Conservation (phyloP, 805 yeast genomes). For the Candida sakaeoensis region DNA sequence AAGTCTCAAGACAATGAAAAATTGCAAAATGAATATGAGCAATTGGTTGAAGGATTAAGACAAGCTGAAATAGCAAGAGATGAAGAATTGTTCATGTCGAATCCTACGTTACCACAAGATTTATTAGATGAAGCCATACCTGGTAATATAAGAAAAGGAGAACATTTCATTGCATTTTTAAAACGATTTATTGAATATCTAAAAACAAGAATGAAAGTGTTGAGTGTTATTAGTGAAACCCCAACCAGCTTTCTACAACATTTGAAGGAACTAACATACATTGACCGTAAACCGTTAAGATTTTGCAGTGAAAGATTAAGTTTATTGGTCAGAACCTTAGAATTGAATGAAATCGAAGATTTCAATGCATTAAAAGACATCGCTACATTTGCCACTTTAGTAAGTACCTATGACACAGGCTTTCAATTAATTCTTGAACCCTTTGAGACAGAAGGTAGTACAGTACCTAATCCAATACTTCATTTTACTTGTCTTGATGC, state of each 20-base stretch:
- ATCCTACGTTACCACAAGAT: constrained; percentile 85
- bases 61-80: constrained; percentile 65
- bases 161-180: constrained; percentile 90
- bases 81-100: constrained; percentile 73
- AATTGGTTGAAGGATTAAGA: constrained; percentile 83
- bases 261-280: constrained; percentile 86
- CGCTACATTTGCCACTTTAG: constrained; percentile 94
- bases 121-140: constrained; percentile 90
- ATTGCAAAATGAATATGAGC: constrained; percentile 86
- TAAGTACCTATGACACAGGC: constrained; percentile 92
- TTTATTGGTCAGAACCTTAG: constrained; percentile 82
- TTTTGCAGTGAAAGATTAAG: constrained; percentile 92
- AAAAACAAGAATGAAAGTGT: constrained; percentile 94
- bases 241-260: constrained; percentile 92
- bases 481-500: constrained; percentile 96
- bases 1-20: constrained; percentile 78
- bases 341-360: constrained; percentile 84
- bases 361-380: constrained; percentile 90
- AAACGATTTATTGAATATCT: constrained; percentile 90
- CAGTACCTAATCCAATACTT: constrained; percentile 94
- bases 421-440: constrained; percentile 92
- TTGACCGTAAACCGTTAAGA: constrained; percentile 85
- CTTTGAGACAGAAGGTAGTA: constrained; percentile 85
- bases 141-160: constrained; percentile 95
- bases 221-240: constrained; percentile 97